phyloP scores from a whole-genome alignment of 2,329 filamentous ascomycete species.

The Orbilia oligospora region DNA sequence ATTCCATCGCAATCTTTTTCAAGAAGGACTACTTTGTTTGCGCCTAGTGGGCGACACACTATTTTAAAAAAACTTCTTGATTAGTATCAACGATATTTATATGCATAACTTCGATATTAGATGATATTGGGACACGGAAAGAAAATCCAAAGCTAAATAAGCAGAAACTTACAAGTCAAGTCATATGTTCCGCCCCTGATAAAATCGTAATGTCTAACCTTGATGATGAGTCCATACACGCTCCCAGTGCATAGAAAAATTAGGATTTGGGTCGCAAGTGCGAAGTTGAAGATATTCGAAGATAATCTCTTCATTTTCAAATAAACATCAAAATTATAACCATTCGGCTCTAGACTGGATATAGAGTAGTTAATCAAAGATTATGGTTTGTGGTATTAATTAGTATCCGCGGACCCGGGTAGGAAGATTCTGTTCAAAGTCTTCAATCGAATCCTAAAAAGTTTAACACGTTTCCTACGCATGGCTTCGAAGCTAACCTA shows the following conservation, averaged over 20 bases:
- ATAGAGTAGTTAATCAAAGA: too few relatives aligned
- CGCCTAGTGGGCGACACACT: slow-evolving; percentile 53
- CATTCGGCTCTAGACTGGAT: too few relatives aligned
- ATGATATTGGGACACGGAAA: too few relatives aligned
- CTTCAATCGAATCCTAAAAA: neutral
- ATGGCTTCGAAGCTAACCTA: neutral
- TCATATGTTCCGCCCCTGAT: slow-evolving; percentile 2
- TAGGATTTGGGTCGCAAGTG: neutral
- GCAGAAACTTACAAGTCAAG: slow-evolving; percentile 32
- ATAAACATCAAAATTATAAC: too few relatives aligned
- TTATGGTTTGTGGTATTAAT: too few relatives aligned
- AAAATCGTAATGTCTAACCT: slow-evolving; percentile 35
- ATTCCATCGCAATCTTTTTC: slow-evolving; percentile 37
- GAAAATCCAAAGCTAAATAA: neutral
- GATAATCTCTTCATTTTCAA: slow-evolving; percentile 5
- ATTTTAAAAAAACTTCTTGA: neutral
- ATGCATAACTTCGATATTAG: neutral
- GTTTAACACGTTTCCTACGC: neutral
- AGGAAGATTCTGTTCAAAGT: neutral
- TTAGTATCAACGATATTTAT: neutral
- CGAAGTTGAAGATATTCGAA: neutral
- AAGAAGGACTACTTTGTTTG: slow-evolving; percentile 26
- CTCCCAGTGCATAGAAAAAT: neutral
- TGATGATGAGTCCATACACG: slow-evolving; percentile 32
- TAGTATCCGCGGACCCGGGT: too few relatives aligned